Evolutionary conservation across 2,329 filamentous ascomycete species (phyloP).

Genomic region (Pseudocercospora crystallina): DNA sequence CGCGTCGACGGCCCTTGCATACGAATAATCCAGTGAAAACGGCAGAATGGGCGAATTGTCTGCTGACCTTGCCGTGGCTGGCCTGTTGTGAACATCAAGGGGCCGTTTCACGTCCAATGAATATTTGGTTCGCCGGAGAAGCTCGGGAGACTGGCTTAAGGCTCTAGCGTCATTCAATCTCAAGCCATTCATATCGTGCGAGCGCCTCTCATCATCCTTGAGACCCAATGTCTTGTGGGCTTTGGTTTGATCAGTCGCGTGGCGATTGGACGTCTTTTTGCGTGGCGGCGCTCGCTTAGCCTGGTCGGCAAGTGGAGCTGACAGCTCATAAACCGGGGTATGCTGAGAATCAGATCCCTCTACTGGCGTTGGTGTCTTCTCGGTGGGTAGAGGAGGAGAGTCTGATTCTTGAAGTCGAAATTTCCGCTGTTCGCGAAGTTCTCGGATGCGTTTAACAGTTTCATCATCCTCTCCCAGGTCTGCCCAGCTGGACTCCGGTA

Average conservation of each 20-base stretch:
- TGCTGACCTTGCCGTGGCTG: conserved; percentile 23
- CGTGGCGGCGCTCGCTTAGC: conserved; percentile 15
- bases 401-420: conserved; percentile 49
- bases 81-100: conserved; percentile 16
- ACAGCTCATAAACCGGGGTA: conserved; percentile 12
- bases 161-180: conserved; percentile 2
- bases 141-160: conserved; percentile 10
- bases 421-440: conserved; percentile 59
- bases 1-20: conserved; percentile 29
- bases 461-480: conserved; percentile 45
- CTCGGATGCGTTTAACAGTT: conserved; percentile 59
- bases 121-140: conserved; percentile 7
- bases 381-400: conserved; percentile 7
- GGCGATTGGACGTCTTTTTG: conserved; percentile 19
- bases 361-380: neutral
- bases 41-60: conserved; percentile 22
- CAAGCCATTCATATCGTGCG: conserved; percentile 8
- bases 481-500: conserved; percentile 35
- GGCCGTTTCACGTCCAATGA: conserved; percentile 19
- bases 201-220: conserved; percentile 10
- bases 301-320: conserved; percentile 18
- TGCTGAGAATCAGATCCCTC: conserved; percentile 12
- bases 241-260: conserved; percentile 36
- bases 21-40: conserved; percentile 33
- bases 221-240: conserved; percentile 45